phyloP scores from a whole-genome alignment of 768 basidiomycete genomes.

The Leccinum arenicola region DNA sequence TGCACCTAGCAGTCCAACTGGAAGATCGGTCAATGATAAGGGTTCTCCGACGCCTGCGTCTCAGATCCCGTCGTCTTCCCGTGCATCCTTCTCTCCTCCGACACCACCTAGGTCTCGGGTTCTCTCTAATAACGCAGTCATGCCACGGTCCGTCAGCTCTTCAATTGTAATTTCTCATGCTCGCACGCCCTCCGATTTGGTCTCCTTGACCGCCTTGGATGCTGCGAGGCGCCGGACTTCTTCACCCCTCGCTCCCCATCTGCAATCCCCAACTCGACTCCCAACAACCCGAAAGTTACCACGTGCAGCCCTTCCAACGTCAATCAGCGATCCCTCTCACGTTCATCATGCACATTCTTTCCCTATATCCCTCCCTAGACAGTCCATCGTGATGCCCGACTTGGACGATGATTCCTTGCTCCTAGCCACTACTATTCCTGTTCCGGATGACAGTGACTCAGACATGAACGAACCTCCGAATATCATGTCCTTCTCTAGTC shows the following conservation, averaged over 20 bases:
- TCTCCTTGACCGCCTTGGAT: constrained; percentile 19
- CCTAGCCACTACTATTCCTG: constrained; percentile 68
- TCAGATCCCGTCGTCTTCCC: constrained; percentile 48
- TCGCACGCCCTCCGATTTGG: constrained; percentile 45
- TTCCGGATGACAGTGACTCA: constrained; percentile 72
- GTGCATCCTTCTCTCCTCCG: constrained; percentile 47
- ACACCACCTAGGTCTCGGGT: constrained; percentile 41
- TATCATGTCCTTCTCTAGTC: constrained; percentile 69
- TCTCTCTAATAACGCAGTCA: constrained; percentile 34
- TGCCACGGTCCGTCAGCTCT: constrained; percentile 45
- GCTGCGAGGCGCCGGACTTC: constrained; percentile 44
- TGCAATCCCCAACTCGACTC: constrained; percentile 31
- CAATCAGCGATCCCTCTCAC: constrained; percentile 26
- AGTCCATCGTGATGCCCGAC: constrained; percentile 44
- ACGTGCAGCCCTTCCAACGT: constrained; percentile 37
- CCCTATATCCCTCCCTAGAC: constrained; percentile 35
- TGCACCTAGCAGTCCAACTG: constrained; percentile 42
- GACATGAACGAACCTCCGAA: constrained; percentile 58
- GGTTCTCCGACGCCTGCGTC: constrained; percentile 36
- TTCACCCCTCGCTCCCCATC: constrained; percentile 41
- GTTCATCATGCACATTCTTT: constrained; percentile 13
- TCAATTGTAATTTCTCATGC: constrained; percentile 34
- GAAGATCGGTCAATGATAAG: constrained; percentile 40
- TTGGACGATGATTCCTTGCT: constrained; percentile 56
- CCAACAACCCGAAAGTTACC: constrained; percentile 39